Percentiles rank a stretch among this genome's conserved stretches.
These are phyloP conservation scores for Globisporangium uncinulatum DNA, from an alignment of 352 stramenopile genomes.

Conservation along the genomic window DNA sequence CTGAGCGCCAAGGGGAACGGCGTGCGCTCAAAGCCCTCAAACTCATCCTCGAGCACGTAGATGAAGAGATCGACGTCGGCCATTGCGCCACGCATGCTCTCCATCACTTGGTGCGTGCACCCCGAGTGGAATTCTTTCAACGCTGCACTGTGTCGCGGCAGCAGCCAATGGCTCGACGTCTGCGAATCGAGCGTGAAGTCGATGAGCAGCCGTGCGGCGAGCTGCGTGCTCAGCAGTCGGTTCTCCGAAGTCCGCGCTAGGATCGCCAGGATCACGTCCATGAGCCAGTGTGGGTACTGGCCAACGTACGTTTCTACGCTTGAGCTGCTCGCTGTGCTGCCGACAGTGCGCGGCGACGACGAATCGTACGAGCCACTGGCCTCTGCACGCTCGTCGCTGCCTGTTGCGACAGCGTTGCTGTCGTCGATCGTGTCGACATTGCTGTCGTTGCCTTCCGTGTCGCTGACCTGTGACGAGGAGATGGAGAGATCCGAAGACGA, in stretches of 20 bases:
- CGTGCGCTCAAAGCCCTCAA: slow-evolving; percentile 35
- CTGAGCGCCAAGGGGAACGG: slow-evolving; percentile 44
- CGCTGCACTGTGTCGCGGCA: slow-evolving; percentile 20
- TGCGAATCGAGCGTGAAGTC: slow-evolving; percentile 45
- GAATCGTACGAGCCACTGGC: background rate
- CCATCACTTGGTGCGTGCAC: slow-evolving; percentile 69
- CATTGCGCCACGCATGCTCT: slow-evolving; percentile 79
- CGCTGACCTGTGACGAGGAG: slow-evolving; percentile 12
- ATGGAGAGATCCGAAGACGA: slow-evolving; percentile 18
- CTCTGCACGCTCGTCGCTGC: background rate
- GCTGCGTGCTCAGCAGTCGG: slow-evolving; percentile 48
- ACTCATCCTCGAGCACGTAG: slow-evolving; percentile 76
- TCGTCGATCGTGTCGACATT: background rate
- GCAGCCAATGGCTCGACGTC: slow-evolving; percentile 13
- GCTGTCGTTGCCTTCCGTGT: slow-evolving; percentile 2
- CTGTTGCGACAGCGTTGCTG: background rate
- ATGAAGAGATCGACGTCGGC: slow-evolving; percentile 75
- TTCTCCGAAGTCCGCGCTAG: slow-evolving; percentile 42
- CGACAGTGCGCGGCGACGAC: background rate
- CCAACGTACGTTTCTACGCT: slow-evolving; percentile 7
- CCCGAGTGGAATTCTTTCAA: slow-evolving; percentile 61
- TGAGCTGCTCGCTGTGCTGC: background rate
- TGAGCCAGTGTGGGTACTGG: slow-evolving; percentile 45
- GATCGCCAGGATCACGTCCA: slow-evolving; percentile 36
- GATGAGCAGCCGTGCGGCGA: slow-evolving; percentile 44